phyloP scores from a whole-genome alignment of 192 early-diverging fungal genomes.

The Dissophora ornata region DNA sequence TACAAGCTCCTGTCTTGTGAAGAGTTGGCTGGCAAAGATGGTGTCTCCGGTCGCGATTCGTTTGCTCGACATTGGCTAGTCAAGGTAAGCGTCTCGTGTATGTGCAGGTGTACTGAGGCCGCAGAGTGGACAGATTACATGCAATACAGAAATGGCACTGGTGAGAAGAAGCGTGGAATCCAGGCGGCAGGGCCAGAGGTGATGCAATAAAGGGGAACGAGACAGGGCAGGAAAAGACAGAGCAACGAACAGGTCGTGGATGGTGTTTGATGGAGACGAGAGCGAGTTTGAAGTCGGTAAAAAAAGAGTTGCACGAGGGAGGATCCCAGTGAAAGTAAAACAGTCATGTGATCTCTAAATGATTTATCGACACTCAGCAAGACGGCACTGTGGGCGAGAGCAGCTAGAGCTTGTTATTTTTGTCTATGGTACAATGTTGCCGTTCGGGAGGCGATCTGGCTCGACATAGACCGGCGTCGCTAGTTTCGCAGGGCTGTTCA shows the following conservation, averaged over 20 bases:
- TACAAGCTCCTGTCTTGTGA: slow-evolving; percentile 64
- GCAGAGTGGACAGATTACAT: neutral
- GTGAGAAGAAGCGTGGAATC: neutral
- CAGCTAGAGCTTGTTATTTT: slow-evolving; percentile 5
- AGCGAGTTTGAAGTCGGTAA: neutral
- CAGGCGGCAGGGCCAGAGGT: neutral
- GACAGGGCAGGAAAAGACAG: neutral
- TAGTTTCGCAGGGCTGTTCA: slow-evolving; percentile 49
- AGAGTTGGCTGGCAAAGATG: slow-evolving; percentile 59
- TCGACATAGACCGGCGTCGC: slow-evolving; percentile 48
- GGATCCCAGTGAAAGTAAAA: too few species aligned
- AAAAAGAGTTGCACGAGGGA: too few species aligned
- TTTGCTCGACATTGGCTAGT: slow-evolving; percentile 44
- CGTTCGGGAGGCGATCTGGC: slow-evolving; percentile 21
- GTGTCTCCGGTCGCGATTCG: slow-evolving; percentile 45
- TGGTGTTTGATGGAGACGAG: neutral
- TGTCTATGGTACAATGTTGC: slow-evolving; percentile 10
- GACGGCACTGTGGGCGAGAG: too few species aligned
- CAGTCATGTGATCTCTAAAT: too few species aligned
- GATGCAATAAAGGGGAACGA: neutral
- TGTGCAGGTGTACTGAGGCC: neutral
- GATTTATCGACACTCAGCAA: too few species aligned
- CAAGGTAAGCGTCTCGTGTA: neutral
- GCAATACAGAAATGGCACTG: neutral
- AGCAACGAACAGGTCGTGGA: slow-evolving; percentile 4